A percentile compares a stretch with the other conserved stretches of the same genome.
Conservation (phyloP, 768 basidiomycete genomes). For the Clavaria fumosa region DNA sequence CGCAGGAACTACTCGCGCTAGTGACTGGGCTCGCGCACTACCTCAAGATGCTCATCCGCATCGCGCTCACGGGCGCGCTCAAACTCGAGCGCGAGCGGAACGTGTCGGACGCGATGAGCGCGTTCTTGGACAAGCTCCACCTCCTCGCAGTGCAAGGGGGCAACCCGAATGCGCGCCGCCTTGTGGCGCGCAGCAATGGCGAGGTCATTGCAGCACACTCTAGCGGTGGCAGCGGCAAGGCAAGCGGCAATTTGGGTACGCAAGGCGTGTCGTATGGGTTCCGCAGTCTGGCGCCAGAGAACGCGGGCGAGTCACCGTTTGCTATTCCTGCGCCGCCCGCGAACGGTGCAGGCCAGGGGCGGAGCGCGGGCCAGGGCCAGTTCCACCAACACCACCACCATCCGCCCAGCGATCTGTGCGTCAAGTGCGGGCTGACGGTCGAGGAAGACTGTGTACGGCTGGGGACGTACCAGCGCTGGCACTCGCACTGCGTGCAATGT, state of each 20-base stretch:
- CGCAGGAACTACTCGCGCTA: constrained; percentile 88
- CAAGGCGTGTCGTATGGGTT: constrained; percentile 87
- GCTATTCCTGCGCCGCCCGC: no score
- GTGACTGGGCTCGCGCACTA: constrained; percentile 99
- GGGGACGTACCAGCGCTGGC: constrained; percentile 96
- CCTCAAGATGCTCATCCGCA: constrained; percentile 97
- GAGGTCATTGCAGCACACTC: constrained; percentile 33
- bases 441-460: constrained; percentile 95
- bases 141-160: constrained; percentile 77
- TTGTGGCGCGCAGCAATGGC: constrained; percentile 63
- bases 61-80: constrained; percentile 88
- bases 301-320: constrained; percentile 84
- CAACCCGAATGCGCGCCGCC: constrained; percentile 59
- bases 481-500: constrained; percentile 87
- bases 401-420: constrained; percentile 83
- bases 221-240: no score
- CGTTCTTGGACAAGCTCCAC: constrained; percentile 87
- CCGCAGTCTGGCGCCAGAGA: constrained; percentile 79
- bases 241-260: constrained; percentile 51
- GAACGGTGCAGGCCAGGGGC: constrained; percentile 25
- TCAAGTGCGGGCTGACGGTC: constrained; percentile 76
- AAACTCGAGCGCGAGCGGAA: constrained; percentile 88
- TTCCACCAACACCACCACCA: no score
- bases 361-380: constrained; percentile 33
- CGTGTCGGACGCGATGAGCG: constrained; percentile 68